Base-by-base conservation (phyloP, 345 rosid species). In the Isatis tinctoria region DNA sequence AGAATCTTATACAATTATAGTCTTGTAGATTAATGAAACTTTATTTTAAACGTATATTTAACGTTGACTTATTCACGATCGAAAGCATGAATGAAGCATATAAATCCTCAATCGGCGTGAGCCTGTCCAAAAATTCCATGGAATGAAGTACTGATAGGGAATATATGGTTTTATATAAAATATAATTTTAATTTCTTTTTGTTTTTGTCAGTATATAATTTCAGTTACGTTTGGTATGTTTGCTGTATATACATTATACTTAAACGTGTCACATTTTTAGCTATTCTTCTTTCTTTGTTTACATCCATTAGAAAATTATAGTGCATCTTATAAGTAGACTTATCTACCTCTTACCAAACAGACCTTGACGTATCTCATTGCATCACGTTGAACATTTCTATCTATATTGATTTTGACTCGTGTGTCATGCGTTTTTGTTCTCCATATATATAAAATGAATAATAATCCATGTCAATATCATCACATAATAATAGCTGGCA, bases 1-100 rank as follows among this genome's bases (percentile, higher is more conserved):
- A 28, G 4, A 44, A 43, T 35, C n/a, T 24, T 53, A 28, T 40
- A 28, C 28, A 18, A 4, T 41, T 28, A 14, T 8, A 11, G 32
- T 54, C 9, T 60, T 26, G 59, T 36, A 49, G 30, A 35, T 26
- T 48, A 48, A 27, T 12, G 20, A 8, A 49, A 49, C 1, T 4
- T 7, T 28, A 49, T 37, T 49, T 40, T 18, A 40, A 41, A 62
- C 16, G 17, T 41, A 52, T 40, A 49, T 4, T 18, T 39, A 30
- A 32, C 35, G 64, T 63, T 52, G 56, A 63, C 63, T 28, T 52
- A 18, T 14, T 51, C 40, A 27, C 54, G 24, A 30, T 41, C 17
- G 16, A 64, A 40, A 53, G 70, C 70, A 73, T 63, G 70, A 32
- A 52, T 30, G 76, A 40, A 72, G 63, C 76, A 52, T 40, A 26